Evolutionary conservation across 148 eudicot genomes (phyloP), one percentile per base, ranked within the genome.

Genomic region (Nyssa sinensis): DNA sequence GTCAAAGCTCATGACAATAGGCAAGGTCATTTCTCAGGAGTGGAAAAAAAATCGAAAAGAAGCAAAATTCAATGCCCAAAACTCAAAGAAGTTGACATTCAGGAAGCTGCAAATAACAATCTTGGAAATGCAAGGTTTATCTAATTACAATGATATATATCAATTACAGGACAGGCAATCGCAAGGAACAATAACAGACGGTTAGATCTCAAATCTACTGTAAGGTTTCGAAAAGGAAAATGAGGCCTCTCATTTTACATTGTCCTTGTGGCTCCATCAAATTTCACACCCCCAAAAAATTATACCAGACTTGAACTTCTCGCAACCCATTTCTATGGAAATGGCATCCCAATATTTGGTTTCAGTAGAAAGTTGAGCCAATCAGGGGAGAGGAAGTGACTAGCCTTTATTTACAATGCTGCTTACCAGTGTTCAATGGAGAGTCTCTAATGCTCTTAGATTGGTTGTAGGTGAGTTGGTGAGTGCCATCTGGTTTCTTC

Each of bases 401-500:
- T 78, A 61, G 23, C 70, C 61, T 44, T 73, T 78, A 83, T 77
- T 44, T 83, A 74, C 81, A 79, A 62, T 77, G 82, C 57, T 87
- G 90, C 85, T 81, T 87, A 66, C 90, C 84, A 29, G 87, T 61
- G 65, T 79, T 78, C 78, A 76, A 59, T 8, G 92, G 84, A 44
- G 93, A 84, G 29, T 66, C 88, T 67, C 88, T 78, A 27, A 86
- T 73, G 35, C 73, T 74, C 74, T 76, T 91, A n/a, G 90, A 76
- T 30, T 84, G 91, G 75, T 76, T 85, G 34, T 78, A 64, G 41
- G 70, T 77, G 44, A 84, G 31, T 65, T 84, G 89, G 74, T 84
- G 88, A 34, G 74, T 69, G 16, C 77, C 86, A 31, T 87, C 94
- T 1, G 79, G 74, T 70, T 91, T 93, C 85, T 81, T 94, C 81